Conservation (phyloP, 2,329 filamentous ascomycete species). For the Curvularia sp. region DNA sequence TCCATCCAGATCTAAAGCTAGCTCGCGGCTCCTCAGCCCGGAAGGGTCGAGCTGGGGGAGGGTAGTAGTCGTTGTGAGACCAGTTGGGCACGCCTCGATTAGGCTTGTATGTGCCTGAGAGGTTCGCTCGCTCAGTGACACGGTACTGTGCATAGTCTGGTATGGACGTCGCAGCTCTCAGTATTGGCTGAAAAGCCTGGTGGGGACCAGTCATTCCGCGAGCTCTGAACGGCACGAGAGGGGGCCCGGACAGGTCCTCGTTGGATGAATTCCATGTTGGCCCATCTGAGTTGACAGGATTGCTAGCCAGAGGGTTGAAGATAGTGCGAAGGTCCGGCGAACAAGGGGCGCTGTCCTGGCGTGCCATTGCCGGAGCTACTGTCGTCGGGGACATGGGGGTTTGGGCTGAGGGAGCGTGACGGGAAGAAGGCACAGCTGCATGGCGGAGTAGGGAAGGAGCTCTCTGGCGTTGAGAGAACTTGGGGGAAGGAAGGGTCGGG, state of each 20-base stretch:
- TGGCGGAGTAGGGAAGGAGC: conserved; percentile 53
- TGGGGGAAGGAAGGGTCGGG: conserved; percentile 50
- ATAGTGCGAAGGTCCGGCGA: conserved; percentile 44
- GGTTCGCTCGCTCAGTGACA: conserved; percentile 37
- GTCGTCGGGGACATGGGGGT: conserved; percentile 38
- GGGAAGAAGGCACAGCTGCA: conserved; percentile 40
- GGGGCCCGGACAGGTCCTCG: conserved; percentile 32
- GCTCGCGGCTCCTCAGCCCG: conserved; percentile 58
- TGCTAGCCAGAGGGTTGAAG: conserved; percentile 48
- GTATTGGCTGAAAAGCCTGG: conserved; percentile 33
- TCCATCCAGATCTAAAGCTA: conserved; percentile 67
- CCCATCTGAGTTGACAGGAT: conserved; percentile 39
- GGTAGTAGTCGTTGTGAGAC: conserved; percentile 46
- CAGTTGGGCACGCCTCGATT: conserved; percentile 48
- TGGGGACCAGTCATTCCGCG: conserved; percentile 48
- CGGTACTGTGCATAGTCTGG: conserved; percentile 47
- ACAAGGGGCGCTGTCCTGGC: conserved; percentile 35
- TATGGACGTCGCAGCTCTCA: conserved; percentile 49
- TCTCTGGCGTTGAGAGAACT: conserved; percentile 52
- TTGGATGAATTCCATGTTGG: conserved; percentile 35
- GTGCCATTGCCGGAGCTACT: conserved; percentile 32
- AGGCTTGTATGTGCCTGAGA: conserved; percentile 47
- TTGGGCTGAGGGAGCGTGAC: conserved; percentile 33
- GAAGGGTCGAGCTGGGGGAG: conserved; percentile 38
- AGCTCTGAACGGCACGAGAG: conserved; percentile 26